Evolutionary conservation across 257 asterid species (phyloP).

Genomic region (Solanum clarkiae): DNA sequence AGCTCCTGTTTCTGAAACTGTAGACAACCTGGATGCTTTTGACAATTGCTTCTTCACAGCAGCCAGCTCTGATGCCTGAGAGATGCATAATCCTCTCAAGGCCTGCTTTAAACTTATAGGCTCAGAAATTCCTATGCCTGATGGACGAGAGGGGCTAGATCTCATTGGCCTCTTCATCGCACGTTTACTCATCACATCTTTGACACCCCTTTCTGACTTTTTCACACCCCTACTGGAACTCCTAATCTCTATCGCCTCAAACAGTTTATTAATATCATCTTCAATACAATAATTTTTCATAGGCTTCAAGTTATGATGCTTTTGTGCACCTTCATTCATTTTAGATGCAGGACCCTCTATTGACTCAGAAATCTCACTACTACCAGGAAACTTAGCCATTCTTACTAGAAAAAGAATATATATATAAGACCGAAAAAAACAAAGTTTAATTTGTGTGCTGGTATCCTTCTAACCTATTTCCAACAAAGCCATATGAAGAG

Average conservation of each 20-base stretch:
- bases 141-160: conserved; percentile 25
- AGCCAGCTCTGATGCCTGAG: conserved; percentile 97
- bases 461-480: conserved; percentile 22
- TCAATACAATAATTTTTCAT: conserved; percentile 24
- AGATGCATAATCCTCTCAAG: conserved; percentile 79
- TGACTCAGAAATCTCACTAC: conserved; percentile 54
- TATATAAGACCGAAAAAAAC: not conserved
- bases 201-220: conserved; percentile 1
- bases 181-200: conserved; percentile 26
- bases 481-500: conserved; percentile 4
- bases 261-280: conserved; percentile 67
- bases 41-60: conserved; percentile 52
- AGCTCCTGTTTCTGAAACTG: conserved; percentile 27
- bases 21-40: conserved; percentile 37
- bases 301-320: conserved; percentile 9
- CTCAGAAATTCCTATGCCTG: conserved; percentile 65
- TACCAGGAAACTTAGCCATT: conserved; percentile 21
- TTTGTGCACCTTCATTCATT: conserved; percentile 8
- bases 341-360: conserved; percentile 12
- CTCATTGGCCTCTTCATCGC: conserved; percentile 88
- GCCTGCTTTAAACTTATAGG: conserved; percentile 83
- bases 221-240: conserved; percentile 14
- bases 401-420: conserved; percentile 1
- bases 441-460: not conserved
- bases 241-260: conserved; percentile 54